phyloP scores from a whole-genome alignment of 2,329 filamentous ascomycete species.

The Venturia oleaginea region DNA sequence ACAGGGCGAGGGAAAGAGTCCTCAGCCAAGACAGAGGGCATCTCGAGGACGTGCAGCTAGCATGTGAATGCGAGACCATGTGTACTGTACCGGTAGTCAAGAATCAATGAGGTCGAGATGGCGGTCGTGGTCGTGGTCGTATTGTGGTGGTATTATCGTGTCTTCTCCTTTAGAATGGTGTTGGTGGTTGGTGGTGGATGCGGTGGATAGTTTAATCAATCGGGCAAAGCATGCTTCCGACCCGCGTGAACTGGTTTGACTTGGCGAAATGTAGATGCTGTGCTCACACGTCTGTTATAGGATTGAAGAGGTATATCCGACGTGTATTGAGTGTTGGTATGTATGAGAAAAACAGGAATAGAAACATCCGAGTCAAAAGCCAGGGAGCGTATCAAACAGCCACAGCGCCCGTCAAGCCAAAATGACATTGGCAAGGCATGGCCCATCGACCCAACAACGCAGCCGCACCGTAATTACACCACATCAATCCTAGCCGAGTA shows the following conservation, averaged over 20 bases:
- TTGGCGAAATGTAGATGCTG: background rate
- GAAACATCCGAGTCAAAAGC: background rate
- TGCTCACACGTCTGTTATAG: background rate
- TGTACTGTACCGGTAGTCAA: background rate
- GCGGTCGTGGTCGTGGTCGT: background rate
- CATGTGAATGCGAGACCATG: constrained; percentile 1
- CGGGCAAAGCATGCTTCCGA: background rate
- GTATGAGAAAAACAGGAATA: background rate
- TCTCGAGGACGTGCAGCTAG: constrained; percentile 32
- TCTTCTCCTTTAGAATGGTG: background rate
- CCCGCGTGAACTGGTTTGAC: background rate
- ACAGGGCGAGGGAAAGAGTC: constrained; percentile 30
- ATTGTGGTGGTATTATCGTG: background rate
- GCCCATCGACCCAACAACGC: background rate
- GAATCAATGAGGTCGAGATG: background rate
- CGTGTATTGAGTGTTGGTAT: background rate
- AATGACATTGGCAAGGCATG: background rate
- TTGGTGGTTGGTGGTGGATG: background rate
- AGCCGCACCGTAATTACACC: background rate
- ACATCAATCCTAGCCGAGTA: background rate
- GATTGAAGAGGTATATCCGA: background rate
- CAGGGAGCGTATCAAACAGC: background rate
- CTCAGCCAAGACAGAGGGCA: constrained; percentile 44
- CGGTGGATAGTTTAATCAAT: background rate
- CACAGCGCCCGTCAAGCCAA: background rate